Evolutionary conservation across 2,329 filamentous ascomycete species (phyloP).

Genomic region (Plenodomus lindquistii): DNA sequence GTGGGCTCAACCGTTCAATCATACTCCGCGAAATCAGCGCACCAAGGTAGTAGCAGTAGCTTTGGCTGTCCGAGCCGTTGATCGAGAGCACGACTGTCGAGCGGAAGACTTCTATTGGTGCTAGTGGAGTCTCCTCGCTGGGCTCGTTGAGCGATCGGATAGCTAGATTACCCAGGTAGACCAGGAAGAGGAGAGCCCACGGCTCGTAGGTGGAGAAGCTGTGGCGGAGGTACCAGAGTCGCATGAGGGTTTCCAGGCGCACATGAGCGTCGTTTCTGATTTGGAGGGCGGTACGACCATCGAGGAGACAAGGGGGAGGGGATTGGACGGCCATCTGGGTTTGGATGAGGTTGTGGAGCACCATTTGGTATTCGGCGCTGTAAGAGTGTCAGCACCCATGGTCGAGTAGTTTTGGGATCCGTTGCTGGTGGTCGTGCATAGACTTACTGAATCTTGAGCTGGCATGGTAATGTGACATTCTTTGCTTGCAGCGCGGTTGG

Average conservation of each 20-base stretch:
- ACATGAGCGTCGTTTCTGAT: neutral
- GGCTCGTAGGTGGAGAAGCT: neutral
- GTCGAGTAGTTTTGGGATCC: neutral
- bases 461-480: neutral
- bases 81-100: neutral
- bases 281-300: neutral
- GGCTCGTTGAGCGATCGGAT: neutral
- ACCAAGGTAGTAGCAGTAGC: neutral
- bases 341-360: neutral
- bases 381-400: neutral
- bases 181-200: neutral
- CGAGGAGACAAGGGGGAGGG: too few relatives aligned
- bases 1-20: neutral
- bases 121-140: neutral
- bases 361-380: neutral
- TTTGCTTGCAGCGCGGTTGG: neutral
- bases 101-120: neutral
- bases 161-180: neutral
- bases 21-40: neutral
- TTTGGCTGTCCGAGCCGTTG: neutral
- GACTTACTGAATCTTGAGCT: conserved; percentile 1
- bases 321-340: too few relatives aligned
- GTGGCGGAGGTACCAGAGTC: neutral
- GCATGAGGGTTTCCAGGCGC: neutral
- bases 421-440: too few relatives aligned